A percentile compares a stretch with the other conserved stretches of the same genome.
Evolutionary conservation across 805 yeast genomes (phyloP).

Genomic region (Zygosaccharomyces kombuchaensis): DNA sequence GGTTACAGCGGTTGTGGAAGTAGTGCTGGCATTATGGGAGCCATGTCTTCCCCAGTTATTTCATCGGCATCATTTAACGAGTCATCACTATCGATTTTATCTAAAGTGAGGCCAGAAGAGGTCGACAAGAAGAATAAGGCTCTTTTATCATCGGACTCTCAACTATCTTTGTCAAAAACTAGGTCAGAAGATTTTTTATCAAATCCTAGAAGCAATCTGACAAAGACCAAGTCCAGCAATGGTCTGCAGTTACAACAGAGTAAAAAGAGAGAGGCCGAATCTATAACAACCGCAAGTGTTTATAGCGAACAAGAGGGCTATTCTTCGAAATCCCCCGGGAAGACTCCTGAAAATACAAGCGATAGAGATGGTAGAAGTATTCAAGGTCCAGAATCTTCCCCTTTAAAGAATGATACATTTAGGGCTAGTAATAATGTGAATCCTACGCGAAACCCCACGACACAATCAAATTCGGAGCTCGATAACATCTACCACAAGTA

Average conservation of each 20-base stretch:
- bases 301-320: neutral
- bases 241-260: neutral
- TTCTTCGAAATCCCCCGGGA: neutral
- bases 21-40: constrained; percentile 56
- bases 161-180: neutral
- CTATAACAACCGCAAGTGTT: neutral
- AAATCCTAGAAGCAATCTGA: neutral
- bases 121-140: constrained; percentile 3
- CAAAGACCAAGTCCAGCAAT: neutral
- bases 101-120: constrained; percentile 9
- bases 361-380: too few species aligned
- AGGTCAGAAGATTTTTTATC: neutral
- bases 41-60: constrained; percentile 46
- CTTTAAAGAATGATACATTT: neutral
- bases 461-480: constrained; percentile 9
- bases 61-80: constrained; percentile 35
- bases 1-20: constrained; percentile 81
- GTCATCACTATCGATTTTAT: constrained; percentile 16
- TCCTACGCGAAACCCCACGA: neutral
- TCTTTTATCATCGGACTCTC: neutral
- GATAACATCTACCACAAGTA: constrained; percentile 23
- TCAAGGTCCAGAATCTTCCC: neutral
- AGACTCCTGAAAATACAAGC: neutral
- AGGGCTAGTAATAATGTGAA: neutral
- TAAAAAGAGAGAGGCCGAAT: neutral